Percentiles rank a stretch among this genome's conserved stretches.
phyloP scores from a whole-genome alignment of 768 basidiomycete species.

The Phylloporus sp. region DNA sequence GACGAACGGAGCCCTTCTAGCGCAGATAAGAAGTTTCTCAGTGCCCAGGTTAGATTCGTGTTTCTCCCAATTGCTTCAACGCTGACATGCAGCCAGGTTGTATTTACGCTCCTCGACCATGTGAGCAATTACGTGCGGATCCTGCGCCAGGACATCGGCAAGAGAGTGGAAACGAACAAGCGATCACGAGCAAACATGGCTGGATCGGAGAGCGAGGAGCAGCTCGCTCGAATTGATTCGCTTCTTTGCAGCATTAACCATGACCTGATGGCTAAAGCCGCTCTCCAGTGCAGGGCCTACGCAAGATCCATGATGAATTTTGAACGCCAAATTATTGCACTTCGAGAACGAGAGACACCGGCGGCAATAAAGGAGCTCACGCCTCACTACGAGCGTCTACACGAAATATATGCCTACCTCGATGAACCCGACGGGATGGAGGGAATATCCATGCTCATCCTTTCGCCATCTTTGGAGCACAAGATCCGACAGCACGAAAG shows the following conservation, averaged over 20 bases:
- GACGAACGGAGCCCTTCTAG: slow-evolving; percentile 52
- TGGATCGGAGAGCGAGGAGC: slow-evolving; percentile 45
- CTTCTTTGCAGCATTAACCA: slow-evolving; percentile 80
- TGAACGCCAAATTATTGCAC: slow-evolving; percentile 71
- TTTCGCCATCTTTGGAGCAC: slow-evolving; percentile 88
- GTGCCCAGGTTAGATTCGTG: slow-evolving; percentile 73
- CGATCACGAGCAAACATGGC: slow-evolving; percentile 41
- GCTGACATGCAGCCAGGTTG: slow-evolving; percentile 50
- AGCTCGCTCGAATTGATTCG: slow-evolving; percentile 72
- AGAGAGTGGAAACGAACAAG: slow-evolving; percentile 47
- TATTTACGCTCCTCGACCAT: slow-evolving; percentile 94
- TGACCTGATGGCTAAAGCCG: slow-evolving; percentile 88
- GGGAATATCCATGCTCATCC: slow-evolving; percentile 83
- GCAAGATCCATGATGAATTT: slow-evolving; percentile 94
- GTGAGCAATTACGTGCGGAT: slow-evolving; percentile 85
- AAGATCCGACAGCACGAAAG: slow-evolving; percentile 98
- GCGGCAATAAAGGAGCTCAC: slow-evolving; percentile 43
- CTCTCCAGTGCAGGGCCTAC: slow-evolving; percentile 90
- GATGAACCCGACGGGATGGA: slow-evolving; percentile 99
- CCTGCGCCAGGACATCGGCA: slow-evolving; percentile 61
- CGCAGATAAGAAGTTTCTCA: slow-evolving; percentile 79
- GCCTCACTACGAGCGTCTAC: slow-evolving; percentile 77
- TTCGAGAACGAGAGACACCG: slow-evolving; percentile 39
- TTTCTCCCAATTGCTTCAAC: background rate
- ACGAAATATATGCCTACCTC: slow-evolving; percentile 92